Conservation (phyloP, 257 asterid genomes). For the Eucommia ulmoides region DNA sequence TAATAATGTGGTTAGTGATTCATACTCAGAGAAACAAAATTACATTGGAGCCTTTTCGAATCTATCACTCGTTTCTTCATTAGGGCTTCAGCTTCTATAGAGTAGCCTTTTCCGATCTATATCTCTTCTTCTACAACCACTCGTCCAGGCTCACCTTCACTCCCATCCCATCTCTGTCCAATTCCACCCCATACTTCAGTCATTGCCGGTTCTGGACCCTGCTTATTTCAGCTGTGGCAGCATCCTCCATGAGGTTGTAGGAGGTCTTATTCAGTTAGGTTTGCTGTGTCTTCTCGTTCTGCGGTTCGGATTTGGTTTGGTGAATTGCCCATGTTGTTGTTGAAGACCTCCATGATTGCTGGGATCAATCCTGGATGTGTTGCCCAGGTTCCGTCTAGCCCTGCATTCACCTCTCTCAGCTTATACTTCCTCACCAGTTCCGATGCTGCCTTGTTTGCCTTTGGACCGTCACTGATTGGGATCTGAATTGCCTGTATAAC, state of each 20-base stretch:
- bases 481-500: conserved; percentile 96
- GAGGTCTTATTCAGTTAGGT: conserved; percentile 51
- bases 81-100: too few species aligned
- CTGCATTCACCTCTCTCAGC: conserved; percentile 72
- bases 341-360: conserved; percentile 52
- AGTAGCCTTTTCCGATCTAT: conserved; percentile 65
- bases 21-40: too few species aligned
- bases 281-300: conserved; percentile 50
- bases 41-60: too few species aligned
- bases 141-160: conserved; percentile 52
- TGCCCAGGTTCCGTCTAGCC: conserved; percentile 99
- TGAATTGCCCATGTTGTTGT: conserved; percentile 34
- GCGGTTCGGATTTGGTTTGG: conserved; percentile 56
- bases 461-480: conserved; percentile 70
- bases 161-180: conserved; percentile 81
- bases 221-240: conserved; percentile 96
- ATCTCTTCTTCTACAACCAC: conserved; percentile 89
- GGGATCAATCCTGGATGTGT: conserved; percentile 96
- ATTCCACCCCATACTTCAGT: conserved; percentile 62
- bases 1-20: too few species aligned
- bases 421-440: conserved; percentile 76
- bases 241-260: conserved; percentile 97
- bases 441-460: conserved; percentile 75
- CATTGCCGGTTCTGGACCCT: conserved; percentile 98
- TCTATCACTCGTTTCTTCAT: too few species aligned